Base-by-base conservation (phyloP, 371 early-diverging fungal species). In the Mortierella sp. region DNA sequence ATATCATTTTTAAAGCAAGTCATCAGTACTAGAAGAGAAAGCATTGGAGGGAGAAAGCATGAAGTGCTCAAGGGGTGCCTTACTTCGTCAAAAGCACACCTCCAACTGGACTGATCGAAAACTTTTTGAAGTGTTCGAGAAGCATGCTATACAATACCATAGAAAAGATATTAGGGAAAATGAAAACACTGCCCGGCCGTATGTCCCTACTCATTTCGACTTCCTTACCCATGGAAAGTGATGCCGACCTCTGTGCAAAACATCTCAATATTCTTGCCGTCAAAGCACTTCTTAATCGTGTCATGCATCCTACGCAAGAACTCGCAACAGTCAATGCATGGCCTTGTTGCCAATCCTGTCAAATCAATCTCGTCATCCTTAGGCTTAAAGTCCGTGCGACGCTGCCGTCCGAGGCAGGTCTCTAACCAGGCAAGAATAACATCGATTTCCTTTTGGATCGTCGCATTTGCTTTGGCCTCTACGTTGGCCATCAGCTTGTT, bases 121-220 rank as follows among this genome's bases (percentile, higher is more conserved):
- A 97, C 79, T 93, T 95, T 80, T 93, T 94, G 64, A 95, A 88
- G 68, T 97, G 97, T 43, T 95, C 98, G 69, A 97, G 78, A 60
- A 98, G 81, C 84, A 95, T 81, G 17, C 93, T 93, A 80, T 57
- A n/a, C 21, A 41, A 24, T 1, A 34, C 1, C 37, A 34, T 34
- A 11, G 37, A 34, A n/a, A 34, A 34, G 37, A 34, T 1, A 34
- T 11, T 4, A 4, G 37, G 37, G n/a, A n/a, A n/a, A n/a, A n/a
- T n/a, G n/a, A n/a, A n/a, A n/a, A n/a, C n/a, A n/a, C n/a, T n/a
- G n/a, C n/a, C n/a, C n/a, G n/a, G n/a, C n/a, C n/a, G n/a, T n/a
- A n/a, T n/a, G n/a, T n/a, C n/a, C n/a, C n/a, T 34, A 1, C 11
- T 34, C 37, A 34, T 11, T n/a, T 34, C 37, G 14, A 34, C 14